Percentiles rank a stretch among this genome's conserved stretches.
phyloP scores from a whole-genome alignment of 148 eudicot species.

The Rhododendron vialii region DNA sequence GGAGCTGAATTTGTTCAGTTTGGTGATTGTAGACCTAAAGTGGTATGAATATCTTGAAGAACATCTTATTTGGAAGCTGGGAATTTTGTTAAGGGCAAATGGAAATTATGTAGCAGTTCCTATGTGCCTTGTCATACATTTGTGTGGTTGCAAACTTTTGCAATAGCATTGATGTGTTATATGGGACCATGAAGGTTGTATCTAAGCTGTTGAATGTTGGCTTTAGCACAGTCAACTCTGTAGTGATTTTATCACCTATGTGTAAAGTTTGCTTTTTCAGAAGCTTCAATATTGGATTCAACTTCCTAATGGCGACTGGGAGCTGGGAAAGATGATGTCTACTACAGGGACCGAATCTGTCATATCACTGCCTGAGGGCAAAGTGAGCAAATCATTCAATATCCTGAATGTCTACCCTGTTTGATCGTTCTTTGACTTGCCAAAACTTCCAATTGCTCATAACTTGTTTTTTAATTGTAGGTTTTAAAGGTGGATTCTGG shows the following conservation, averaged over 20 bases:
- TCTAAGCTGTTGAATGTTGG: not conserved
- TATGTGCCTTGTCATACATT: not conserved
- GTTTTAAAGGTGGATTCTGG: constrained; percentile 66
- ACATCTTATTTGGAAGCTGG: not conserved
- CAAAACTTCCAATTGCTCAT: not conserved
- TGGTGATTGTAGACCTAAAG: not conserved
- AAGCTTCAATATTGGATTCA: constrained; percentile 86
- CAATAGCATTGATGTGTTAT: not conserved
- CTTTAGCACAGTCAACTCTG: not conserved
- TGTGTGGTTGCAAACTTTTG: not conserved
- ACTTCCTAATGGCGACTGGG: constrained; percentile 85
- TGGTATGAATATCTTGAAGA: not conserved
- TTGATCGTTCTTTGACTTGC: constrained; percentile 4
- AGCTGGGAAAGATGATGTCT: constrained; percentile 69
- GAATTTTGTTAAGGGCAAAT: not conserved
- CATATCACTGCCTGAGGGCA: constrained; percentile 67
- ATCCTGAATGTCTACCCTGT: not conserved
- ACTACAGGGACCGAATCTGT: constrained; percentile 57
- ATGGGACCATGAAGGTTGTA: not conserved
- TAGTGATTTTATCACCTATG: constrained; percentile 16
- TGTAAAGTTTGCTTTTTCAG: constrained; percentile 41
- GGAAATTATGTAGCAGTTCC: not conserved
- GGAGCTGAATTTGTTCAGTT: not conserved
- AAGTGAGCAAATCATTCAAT: constrained; percentile 41
- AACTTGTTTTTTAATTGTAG: constrained; percentile 27